Evolutionary conservation across 495 filamentous ascomycete genomes (phyloP).

Genomic region (Neurospora tetrasperma): DNA sequence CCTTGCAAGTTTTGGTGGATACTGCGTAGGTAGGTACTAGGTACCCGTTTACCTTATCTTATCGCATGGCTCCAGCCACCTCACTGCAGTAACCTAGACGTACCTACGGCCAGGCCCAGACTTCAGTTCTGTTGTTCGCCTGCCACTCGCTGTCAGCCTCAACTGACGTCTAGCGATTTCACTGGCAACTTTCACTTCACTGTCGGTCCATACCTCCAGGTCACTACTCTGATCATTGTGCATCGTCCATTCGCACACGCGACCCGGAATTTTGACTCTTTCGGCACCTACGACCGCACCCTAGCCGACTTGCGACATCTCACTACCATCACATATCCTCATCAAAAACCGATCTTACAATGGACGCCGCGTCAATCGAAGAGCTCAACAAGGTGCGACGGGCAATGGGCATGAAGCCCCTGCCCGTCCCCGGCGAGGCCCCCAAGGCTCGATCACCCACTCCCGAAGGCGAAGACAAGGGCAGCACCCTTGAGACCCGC

Average conservation of each 20-base stretch:
- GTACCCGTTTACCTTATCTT: slow-evolving; percentile 13
- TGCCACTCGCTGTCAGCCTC: slow-evolving; percentile 4
- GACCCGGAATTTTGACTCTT: not conserved
- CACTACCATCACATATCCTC: not conserved
- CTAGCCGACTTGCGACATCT: not conserved
- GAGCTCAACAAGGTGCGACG: slow-evolving; percentile 89
- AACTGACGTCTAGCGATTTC: not conserved
- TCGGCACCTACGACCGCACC: not conserved
- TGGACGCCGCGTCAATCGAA: slow-evolving; percentile 83
- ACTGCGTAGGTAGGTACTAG: not conserved
- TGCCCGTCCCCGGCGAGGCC: slow-evolving; percentile 64
- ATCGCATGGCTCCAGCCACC: slow-evolving; percentile 7
- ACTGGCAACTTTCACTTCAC: not conserved
- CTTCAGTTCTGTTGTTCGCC: not conserved
- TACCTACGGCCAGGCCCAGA: not conserved
- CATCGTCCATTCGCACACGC: not conserved
- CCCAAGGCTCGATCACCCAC: slow-evolving; percentile 22
- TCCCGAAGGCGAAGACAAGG: slow-evolving; percentile 47
- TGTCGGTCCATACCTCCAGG: too few relatives aligned
- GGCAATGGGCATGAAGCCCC: slow-evolving; percentile 80
- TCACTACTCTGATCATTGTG: not conserved
- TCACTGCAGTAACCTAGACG: too few relatives aligned
- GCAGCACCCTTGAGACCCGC: slow-evolving; percentile 70
- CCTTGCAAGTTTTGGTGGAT: not conserved
- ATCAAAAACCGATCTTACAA: slow-evolving; percentile 24